phyloP scores from a whole-genome alignment of 306 rosid species.

The Hylodesmum podocarpum region DNA sequence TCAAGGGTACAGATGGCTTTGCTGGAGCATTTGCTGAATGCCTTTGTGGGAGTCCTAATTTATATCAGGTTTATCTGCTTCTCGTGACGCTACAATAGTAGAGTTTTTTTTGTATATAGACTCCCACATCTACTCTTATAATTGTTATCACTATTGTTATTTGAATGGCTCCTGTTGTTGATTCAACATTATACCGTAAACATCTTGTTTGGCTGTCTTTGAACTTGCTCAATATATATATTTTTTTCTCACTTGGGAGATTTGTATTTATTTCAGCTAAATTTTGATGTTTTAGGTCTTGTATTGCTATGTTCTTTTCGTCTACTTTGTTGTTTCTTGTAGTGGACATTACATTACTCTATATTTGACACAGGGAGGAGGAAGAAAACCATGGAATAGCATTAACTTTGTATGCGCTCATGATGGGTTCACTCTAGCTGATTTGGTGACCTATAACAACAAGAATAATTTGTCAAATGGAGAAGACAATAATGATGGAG shows the following conservation, averaged over 20 bases:
- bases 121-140: background rate
- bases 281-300: background rate
- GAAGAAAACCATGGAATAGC: conserved; percentile 94
- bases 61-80: conserved; percentile 71
- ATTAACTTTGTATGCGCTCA: conserved; percentile 90
- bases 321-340: conserved; percentile 18
- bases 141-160: background rate
- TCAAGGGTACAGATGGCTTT: conserved; percentile 93
- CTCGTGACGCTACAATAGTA: conserved; percentile 18
- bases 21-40: conserved; percentile 93
- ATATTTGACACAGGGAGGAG: conserved; percentile 67
- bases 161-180: conserved; percentile 15
- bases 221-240: conserved; percentile 9
- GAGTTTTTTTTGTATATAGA: conserved; percentile 16
- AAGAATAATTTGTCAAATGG: conserved; percentile 89
- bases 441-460: conserved; percentile 83
- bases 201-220: conserved; percentile 5
- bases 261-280: conserved; percentile 4
- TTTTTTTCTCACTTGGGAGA: background rate
- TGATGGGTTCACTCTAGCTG: conserved; percentile 93
- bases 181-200: background rate
- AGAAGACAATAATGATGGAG: conserved; percentile 96
- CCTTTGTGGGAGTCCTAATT: conserved; percentile 95
- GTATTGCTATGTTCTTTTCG: background rate
- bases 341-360: conserved; percentile 11